phyloP scores from a whole-genome alignment of 2,329 filamentous ascomycete species.

The Dothistroma pini region DNA sequence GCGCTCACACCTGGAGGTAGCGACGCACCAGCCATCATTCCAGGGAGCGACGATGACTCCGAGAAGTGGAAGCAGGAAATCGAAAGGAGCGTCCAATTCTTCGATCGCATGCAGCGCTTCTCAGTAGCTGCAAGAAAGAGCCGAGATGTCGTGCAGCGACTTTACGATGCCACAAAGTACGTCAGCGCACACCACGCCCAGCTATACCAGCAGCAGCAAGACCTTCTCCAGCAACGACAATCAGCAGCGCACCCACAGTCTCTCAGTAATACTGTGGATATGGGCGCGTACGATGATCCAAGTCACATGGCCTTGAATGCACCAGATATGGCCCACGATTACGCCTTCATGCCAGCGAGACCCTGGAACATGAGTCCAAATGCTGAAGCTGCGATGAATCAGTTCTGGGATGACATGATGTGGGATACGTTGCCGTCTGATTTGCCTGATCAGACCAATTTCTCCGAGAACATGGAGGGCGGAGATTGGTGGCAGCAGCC shows the following conservation, averaged over 20 bases:
- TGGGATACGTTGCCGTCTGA: constrained; percentile 22
- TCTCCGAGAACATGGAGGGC: constrained; percentile 10
- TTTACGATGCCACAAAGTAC: constrained; percentile 40
- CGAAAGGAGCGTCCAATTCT: constrained; percentile 42
- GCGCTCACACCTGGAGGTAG: constrained; percentile 44
- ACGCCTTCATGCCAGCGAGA: constrained; percentile 1
- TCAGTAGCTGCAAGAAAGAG: constrained; percentile 46
- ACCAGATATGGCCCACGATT: not conserved
- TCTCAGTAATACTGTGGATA: not conserved
- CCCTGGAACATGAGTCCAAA: constrained; percentile 10
- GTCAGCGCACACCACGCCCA: constrained; percentile 28
- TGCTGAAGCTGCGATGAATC: constrained; percentile 14
- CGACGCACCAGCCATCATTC: constrained; percentile 24
- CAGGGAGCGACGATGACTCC: constrained; percentile 31
- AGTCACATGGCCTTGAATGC: not conserved
- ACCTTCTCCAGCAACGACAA: constrained; percentile 10
- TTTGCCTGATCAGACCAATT: constrained; percentile 13
- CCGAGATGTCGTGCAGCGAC: constrained; percentile 39
- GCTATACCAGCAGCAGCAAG: constrained; percentile 23
- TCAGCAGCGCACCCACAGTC: not conserved
- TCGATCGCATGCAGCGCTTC: constrained; percentile 42
- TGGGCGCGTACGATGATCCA: not conserved
- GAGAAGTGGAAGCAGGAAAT: constrained; percentile 42
- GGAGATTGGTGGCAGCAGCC: constrained; percentile 18
- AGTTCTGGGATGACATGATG: constrained; percentile 28